Conservation (phyloP, 306 rosid species). For the Coriaria nepalensis region DNA sequence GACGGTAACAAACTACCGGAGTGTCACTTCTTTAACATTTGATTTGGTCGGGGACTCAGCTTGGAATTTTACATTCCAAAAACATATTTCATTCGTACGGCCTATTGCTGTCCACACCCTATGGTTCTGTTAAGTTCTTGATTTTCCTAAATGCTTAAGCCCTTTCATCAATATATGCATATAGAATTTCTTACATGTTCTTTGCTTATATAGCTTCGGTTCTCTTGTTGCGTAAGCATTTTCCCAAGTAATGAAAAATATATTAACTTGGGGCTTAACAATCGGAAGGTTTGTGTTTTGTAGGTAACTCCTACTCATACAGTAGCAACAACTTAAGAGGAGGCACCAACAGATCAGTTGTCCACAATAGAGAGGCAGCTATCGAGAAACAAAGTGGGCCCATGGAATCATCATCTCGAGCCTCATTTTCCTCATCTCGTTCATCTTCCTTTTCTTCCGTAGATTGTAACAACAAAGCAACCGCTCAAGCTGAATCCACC, state of each 20-base stretch:
- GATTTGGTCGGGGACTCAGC: too few species aligned
- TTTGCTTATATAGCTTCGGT: not conserved
- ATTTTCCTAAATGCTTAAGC: too few species aligned
- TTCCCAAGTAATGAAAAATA: not conserved
- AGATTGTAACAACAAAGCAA: conserved; percentile 30
- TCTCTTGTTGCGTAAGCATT: not conserved
- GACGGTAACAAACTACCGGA: too few species aligned
- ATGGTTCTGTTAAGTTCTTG: too few species aligned
- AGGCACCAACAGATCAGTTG: conserved; percentile 14
- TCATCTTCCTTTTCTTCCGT: conserved; percentile 64
- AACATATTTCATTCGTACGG: too few species aligned
- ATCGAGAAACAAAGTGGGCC: conserved; percentile 52
- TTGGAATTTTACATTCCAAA: too few species aligned
- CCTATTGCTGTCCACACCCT: too few species aligned
- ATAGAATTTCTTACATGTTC: too few species aligned
- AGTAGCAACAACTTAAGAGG: conserved; percentile 33
- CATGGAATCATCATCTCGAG: conserved; percentile 74
- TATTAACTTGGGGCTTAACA: conserved; percentile 12
- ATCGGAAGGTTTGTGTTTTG: conserved; percentile 7
- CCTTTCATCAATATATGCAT: too few species aligned
- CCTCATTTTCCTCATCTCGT: conserved; percentile 73
- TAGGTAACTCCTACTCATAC: conserved; percentile 42
- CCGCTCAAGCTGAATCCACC: conserved; percentile 44
- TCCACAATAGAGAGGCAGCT: conserved; percentile 23
- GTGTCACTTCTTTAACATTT: too few species aligned